phyloP scores from a whole-genome alignment of 352 stramenopile genomes.

The Pythium coloratum region DNA sequence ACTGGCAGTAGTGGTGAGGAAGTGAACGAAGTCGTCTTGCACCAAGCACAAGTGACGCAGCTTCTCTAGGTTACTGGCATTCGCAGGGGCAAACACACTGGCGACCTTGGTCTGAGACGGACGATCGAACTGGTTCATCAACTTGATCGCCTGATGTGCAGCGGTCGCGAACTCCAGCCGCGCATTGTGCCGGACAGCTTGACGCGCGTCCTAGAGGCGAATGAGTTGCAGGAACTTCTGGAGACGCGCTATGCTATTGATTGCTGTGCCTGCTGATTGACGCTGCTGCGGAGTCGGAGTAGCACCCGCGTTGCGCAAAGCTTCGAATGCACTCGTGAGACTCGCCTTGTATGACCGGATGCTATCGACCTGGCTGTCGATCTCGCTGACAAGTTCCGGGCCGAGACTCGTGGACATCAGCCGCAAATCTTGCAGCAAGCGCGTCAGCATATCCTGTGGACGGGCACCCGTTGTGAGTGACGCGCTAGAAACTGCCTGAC shows the following conservation, averaged over 20 bases:
- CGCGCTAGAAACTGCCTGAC: background rate
- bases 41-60: background rate
- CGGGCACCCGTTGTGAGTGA: background rate
- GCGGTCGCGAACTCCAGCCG: background rate
- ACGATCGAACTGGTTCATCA: background rate
- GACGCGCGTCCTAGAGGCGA: background rate
- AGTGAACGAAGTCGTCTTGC: background rate
- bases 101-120: background rate
- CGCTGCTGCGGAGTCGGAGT: background rate
- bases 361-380: background rate
- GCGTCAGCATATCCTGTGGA: background rate
- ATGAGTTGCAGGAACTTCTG: background rate
- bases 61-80: background rate
- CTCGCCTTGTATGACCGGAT: background rate
- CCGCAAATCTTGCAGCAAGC: background rate
- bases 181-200: background rate
- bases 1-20: background rate
- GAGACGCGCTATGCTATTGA: background rate
- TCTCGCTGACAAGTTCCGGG: background rate
- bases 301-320: background rate
- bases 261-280: background rate
- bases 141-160: background rate
- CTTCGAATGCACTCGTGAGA: constrained; percentile 1
- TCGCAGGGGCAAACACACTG: background rate
- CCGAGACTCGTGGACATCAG: background rate